Base-by-base conservation (phyloP, 768 basidiomycete species). In the Steccherinum ochraceum region DNA sequence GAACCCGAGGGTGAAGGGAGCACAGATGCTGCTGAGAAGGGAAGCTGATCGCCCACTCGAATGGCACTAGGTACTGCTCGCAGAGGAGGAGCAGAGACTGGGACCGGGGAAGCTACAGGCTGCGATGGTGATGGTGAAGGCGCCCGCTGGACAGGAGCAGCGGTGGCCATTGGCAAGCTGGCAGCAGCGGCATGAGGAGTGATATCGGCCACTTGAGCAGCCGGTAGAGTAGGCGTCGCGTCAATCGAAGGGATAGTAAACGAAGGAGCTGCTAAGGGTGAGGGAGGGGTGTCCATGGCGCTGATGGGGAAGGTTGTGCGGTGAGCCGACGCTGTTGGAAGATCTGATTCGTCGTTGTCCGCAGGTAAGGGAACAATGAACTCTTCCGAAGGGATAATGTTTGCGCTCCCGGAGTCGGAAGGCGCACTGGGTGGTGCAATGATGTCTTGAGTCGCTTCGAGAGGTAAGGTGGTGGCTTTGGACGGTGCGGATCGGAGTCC, bases 351-450 rank as follows among this genome's bases (percentile, higher is more conserved):
- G 20, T 49, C 58, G 30, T 16, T 7, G n/a, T n/a, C n/a, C n/a
- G n/a, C n/a, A 2, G 64, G 65, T 18, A 60, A 64, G 18, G 65
- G 65, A 1, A 69, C 66, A 21, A 69, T 61, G 53, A 60, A 69
- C 11, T 58, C 56, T 19, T 65, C 63, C 12, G 67, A 68, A 2
- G 68, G 63, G 3, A 58, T 41, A 40, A 69, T 64, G 25, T 52
- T 51, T 12, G 46, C 54, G 24, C 42, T 51, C 5, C 51, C 54
- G 35, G 46, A 51, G 23, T 49, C 54, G 4, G 48, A 40, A 11
- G 48, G 23, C 25, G 48, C 30, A 35, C 30, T 35, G 7, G 30
- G 30, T 7, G 7, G 30, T 35, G 7, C 16, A 16, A 16, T 18
- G 41, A 43, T 43, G 18, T 18, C 41, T 35, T 35, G 41, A 19